These are phyloP conservation scores for Nymphaea colorata DNA, from an alignment of 164 flowering plant species.

Conservation along the genomic window DNA sequence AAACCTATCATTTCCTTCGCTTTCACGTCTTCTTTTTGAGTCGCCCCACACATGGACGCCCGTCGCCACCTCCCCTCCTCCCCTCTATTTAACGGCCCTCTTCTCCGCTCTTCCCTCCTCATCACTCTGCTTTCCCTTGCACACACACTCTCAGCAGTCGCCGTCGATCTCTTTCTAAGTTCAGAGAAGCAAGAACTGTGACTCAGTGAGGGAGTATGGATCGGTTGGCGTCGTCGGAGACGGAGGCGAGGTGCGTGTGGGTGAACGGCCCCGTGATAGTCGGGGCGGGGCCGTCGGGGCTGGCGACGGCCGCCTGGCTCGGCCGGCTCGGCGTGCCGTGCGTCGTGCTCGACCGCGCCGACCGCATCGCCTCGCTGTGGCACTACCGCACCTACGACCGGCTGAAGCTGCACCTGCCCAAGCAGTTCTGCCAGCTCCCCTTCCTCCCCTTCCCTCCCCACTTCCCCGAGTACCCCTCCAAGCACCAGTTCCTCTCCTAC, in stretches of 20 bases:
- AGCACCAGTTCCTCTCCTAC: conserved; percentile 56
- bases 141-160: too few relatives aligned
- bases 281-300: conserved; percentile 78
- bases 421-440: conserved; percentile 70
- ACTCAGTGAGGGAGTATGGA: not conserved
- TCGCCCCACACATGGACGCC: not conserved
- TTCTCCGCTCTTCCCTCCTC: not conserved
- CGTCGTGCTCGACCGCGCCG: conserved; percentile 44
- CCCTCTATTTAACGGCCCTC: not conserved
- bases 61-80: not conserved
- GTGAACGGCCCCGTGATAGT: conserved; percentile 72
- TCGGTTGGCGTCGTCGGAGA: not conserved
- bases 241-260: conserved; percentile 17
- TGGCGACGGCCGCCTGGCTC: conserved; percentile 67
- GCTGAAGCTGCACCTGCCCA: conserved; percentile 73
- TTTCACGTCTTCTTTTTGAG: not conserved
- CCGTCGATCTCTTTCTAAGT: too few relatives aligned
- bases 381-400: conserved; percentile 57
- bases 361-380: conserved; percentile 74
- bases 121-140: not conserved
- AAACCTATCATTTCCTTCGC: not conserved
- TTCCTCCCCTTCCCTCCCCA: conserved; percentile 46
- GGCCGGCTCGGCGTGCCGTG: conserved; percentile 48
- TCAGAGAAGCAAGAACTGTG: not conserved
- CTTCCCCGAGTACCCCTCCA: conserved; percentile 64